Conservation (phyloP, 108 stramenopile genomes). For the Asterionellopsis glacialis region DNA sequence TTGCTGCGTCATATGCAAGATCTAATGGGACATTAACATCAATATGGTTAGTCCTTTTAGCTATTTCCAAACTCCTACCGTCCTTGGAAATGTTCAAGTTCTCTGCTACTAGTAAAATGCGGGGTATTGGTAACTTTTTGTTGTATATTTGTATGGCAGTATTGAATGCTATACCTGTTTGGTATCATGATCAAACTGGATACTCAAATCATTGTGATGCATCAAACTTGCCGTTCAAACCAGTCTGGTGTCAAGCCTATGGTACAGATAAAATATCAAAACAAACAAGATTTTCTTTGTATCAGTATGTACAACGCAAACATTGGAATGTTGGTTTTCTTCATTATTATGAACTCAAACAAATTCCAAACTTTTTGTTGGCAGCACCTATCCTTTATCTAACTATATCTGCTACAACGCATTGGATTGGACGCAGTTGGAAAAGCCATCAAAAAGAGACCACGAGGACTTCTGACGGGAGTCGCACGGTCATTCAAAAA, state of each 20-base stretch:
- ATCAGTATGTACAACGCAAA: conserved; percentile 65
- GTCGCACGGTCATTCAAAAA: no score
- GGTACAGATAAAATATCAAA: background rate
- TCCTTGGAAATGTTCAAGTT: background rate
- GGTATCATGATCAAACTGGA: conserved; percentile 56
- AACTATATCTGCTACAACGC: conserved; percentile 28
- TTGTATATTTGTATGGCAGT: background rate
- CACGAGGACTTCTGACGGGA: no score
- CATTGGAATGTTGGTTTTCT: conserved; percentile 89
- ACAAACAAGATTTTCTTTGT: conserved; percentile 53
- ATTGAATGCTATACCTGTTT: conserved; percentile 25
- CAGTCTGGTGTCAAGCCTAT: background rate
- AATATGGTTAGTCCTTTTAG: conserved; percentile 51
- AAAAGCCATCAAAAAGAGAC: background rate
- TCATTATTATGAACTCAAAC: conserved; percentile 69
- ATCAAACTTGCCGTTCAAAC: background rate
- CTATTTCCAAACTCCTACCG: conserved; percentile 16
- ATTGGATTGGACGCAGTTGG: conserved; percentile 61
- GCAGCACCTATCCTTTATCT: conserved; percentile 58
- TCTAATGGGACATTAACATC: conserved; percentile 75
- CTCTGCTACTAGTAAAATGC: no score
- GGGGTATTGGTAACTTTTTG: no score
- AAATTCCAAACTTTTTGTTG: conserved; percentile 82
- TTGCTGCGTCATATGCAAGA: conserved; percentile 61
- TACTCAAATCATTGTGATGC: conserved; percentile 42